A percentile compares a stretch with the other conserved stretches of the same genome.
These are phyloP conservation scores for Naumovozyma castellii DNA, from an alignment of 805 yeast species.

Conservation along the genomic window DNA sequence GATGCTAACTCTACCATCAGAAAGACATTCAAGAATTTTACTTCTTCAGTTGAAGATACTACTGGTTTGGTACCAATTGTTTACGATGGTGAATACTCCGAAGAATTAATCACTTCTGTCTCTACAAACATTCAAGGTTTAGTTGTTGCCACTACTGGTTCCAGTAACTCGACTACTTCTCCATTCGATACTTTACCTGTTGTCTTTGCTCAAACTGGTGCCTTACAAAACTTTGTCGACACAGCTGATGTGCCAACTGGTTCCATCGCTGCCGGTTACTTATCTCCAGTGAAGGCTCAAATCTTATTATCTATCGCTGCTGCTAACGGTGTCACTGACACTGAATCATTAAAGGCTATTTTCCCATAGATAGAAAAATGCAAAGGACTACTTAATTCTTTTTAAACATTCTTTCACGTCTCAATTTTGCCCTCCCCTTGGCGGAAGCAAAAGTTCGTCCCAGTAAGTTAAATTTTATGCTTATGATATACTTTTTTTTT, in stretches of 20 bases:
- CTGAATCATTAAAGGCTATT: conserved; percentile 4
- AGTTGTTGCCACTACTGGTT: conserved; percentile 21
- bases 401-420: not conserved
- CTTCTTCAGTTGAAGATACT: conserved; percentile 8
- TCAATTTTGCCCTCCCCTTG: not conserved
- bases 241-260: conserved; percentile 18
- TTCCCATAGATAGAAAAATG: conserved; percentile 4
- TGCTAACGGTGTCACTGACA: conserved; percentile 17
- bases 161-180: conserved; percentile 15
- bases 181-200: conserved; percentile 15
- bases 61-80: conserved; percentile 21
- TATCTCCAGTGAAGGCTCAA: conserved; percentile 28
- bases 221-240: conserved; percentile 12
- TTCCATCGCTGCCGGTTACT: conserved; percentile 26
- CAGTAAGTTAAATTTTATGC: not conserved
- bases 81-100: conserved; percentile 20
- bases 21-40: conserved; percentile 13
- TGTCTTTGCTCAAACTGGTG: conserved; percentile 22
- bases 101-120: conserved; percentile 13
- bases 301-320: conserved; percentile 24
- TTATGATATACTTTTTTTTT: too few species aligned
- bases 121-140: conserved; percentile 18
- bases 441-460: not conserved
- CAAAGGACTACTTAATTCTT: too few species aligned
- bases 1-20: conserved; percentile 15